These are phyloP conservation scores for Boletales sp. DNA, from an alignment of 768 basidiomycete species.

Conservation along the genomic window DNA sequence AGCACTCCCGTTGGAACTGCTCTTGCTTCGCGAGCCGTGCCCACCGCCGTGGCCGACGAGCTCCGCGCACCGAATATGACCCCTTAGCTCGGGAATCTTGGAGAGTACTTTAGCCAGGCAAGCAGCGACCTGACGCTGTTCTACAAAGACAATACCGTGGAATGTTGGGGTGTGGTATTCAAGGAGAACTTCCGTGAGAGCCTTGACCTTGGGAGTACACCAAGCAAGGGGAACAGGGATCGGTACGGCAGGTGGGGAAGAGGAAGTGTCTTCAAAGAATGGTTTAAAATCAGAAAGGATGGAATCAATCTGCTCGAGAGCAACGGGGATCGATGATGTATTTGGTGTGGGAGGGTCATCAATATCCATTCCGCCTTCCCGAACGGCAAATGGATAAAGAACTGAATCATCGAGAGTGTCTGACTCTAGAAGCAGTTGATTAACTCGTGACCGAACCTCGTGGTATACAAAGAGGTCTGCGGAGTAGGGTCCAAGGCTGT, in stretches of 20 bases:
- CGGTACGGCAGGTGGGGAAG: conserved; percentile 31
- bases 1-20: conserved; percentile 11
- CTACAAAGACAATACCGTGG: conserved; percentile 84
- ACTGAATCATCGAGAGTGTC: conserved; percentile 17
- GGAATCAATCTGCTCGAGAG: conserved; percentile 44
- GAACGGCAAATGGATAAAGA: conserved; percentile 12
- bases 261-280: conserved; percentile 34
- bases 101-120: conserved; percentile 65
- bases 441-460: conserved; percentile 53
- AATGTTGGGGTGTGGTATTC: conserved; percentile 53
- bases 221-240: conserved; percentile 50
- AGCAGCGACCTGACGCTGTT: conserved; percentile 77
- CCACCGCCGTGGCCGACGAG: conserved; percentile 68
- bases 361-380: conserved; percentile 26
- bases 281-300: conserved; percentile 45
- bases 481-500: conserved; percentile 68
- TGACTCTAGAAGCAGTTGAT: conserved; percentile 35
- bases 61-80: conserved; percentile 55
- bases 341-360: conserved; percentile 18
- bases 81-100: conserved; percentile 53
- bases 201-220: conserved; percentile 70
- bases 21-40: conserved; percentile 22
- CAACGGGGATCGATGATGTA: conserved; percentile 31
- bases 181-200: conserved; percentile 59
- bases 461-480: conserved; percentile 69